Conservation (phyloP, 106 monocot genomes). For the Apostasia ramifera region DNA sequence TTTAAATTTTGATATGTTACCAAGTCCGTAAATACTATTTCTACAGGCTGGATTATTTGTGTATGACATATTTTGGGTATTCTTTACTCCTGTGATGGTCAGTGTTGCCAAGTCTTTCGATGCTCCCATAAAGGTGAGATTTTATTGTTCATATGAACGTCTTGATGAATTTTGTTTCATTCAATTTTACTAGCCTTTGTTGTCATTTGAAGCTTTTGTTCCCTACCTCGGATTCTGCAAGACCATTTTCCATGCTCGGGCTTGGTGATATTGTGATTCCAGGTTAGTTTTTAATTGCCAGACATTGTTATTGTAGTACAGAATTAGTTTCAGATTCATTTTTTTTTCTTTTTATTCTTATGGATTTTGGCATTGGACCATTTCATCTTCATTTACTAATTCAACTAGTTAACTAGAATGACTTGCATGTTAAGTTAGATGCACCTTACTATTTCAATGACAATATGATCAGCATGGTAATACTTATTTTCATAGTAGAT, state of each 20-base stretch:
- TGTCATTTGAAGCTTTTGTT: conserved; percentile 63
- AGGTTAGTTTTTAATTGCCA: conserved; percentile 26
- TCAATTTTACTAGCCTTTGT: neutral
- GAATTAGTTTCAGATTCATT: no score
- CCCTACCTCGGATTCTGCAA: conserved; percentile 70
- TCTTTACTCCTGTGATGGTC: conserved; percentile 87
- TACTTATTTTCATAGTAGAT: no score
- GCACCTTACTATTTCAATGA: no score
- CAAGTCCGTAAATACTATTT: neutral
- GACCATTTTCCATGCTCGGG: conserved; percentile 96
- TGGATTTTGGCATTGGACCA: no score
- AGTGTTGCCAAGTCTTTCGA: conserved; percentile 85
- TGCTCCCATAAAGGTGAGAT: conserved; percentile 93
- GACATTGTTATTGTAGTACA: no score
- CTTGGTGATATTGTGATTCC: conserved; percentile 99
- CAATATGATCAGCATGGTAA: no score
- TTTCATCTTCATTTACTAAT: no score
- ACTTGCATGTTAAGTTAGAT: no score
- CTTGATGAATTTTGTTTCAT: neutral
- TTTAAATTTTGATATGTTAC: no score
- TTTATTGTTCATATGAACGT: neutral
- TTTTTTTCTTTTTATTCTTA: no score
- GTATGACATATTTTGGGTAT: conserved; percentile 83
- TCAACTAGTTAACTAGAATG: no score
- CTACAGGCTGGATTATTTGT: conserved; percentile 71